Evolutionary conservation across 164 flowering plant species (phyloP), one percentile per base, ranked within the genome.

Genomic region (Nymphaea colorata): DNA sequence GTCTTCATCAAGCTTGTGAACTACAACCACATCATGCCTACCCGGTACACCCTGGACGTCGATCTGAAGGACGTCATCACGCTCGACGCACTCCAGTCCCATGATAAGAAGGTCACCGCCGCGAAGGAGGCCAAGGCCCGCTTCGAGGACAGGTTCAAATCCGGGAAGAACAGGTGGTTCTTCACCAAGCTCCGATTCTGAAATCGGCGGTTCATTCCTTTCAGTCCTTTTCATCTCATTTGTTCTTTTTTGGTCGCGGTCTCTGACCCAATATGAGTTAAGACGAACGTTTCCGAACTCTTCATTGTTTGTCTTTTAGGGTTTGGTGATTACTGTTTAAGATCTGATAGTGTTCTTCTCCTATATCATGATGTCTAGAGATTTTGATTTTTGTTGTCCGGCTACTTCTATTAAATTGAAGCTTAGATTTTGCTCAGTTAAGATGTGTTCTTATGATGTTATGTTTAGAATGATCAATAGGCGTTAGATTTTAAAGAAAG

Each of bases 31-130:
- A 68, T 79, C 60, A 82, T 81, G 85, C 85, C 87, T 25, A 82
- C 85, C 16, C 74, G 83, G 8, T 83, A 80, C 83, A 81, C 83
- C 11, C 83, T 82, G 43, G 84, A 83, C 42, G 86, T 83, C 4
- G 86, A 83, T 67, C 76, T 83, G 64, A 83, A 79, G 76, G 84
- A 83, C 42, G 79, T 75, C 11, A 78, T 79, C 6, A 68, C 69
- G 25, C 16, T 61, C 36, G 77, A 69, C 8, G 41, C 71, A 4
- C 70, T 74, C 14, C 71, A 64, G n/a, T 72, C 73, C 2, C 17
- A 51, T 3, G 80, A 74, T 61, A 74, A 75, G 76, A 77, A 77
- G 72, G 69, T 77, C 11, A 55, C 74, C 0, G 75, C 73, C 2
- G 71, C 73, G 41, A 77, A 77, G 65, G 77, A 74, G 65, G 57